Evolutionary conservation across 176 grass and related monocot genomes (phyloP).

Genomic region (Aegilops umbellulata): DNA sequence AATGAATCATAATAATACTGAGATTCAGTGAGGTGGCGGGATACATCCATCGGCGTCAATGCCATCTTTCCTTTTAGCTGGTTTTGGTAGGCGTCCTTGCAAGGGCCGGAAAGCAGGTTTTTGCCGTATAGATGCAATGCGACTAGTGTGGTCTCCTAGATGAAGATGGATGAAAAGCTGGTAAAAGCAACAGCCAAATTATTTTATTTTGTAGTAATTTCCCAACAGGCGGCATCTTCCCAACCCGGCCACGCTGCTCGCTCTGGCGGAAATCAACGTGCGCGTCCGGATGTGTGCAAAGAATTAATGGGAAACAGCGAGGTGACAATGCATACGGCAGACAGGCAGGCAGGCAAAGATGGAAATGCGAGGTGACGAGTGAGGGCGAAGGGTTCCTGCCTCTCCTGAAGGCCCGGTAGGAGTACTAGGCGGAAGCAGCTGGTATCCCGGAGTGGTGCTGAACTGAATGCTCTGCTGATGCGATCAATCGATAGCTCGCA

Average conservation of each 20-base stretch:
- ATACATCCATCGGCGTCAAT: not conserved
- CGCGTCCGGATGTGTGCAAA: not conserved
- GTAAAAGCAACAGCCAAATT: no score
- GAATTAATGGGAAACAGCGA: not conserved
- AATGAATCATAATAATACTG: constrained; percentile 5
- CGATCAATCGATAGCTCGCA: not conserved
- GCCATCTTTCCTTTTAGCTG: no score
- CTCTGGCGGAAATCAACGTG: not conserved
- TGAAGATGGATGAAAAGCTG: not conserved
- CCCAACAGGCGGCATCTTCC: no score
- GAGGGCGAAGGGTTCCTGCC: constrained; percentile 16
- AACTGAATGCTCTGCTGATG: not conserved
- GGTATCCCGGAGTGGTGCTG: constrained; percentile 1
- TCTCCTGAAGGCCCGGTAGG: not conserved
- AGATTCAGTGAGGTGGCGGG: constrained; percentile 16
- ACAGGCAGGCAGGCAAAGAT: not conserved
- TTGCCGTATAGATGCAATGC: not conserved
- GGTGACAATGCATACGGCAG: not conserved
- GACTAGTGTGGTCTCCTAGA: no score
- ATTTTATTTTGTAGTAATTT: no score
- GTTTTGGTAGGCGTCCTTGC: not conserved
- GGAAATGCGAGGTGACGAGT: constrained; percentile 12
- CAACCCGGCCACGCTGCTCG: no score
- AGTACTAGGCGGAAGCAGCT: not conserved
- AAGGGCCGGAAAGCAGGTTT: not conserved